Percentiles rank a stretch among this genome's conserved stretches.
Evolutionary conservation across 257 asterid species (phyloP).

Genomic region (Mentha longifolia): DNA sequence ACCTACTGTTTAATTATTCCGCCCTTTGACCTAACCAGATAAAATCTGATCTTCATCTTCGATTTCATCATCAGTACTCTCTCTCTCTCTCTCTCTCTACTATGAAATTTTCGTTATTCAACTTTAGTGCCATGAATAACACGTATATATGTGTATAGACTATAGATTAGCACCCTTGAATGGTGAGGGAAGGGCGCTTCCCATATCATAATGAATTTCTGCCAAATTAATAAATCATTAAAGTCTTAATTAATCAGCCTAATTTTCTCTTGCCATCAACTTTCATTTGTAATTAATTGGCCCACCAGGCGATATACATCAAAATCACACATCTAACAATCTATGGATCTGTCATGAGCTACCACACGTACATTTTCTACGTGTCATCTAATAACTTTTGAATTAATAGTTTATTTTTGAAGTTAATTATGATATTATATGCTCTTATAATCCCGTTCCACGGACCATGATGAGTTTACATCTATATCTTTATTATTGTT

Average conservation of each 20-base stretch:
- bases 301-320: conserved; percentile 45
- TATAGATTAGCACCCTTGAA: not conserved
- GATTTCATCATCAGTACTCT: not conserved
- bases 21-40: conserved; percentile 2
- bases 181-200: not conserved
- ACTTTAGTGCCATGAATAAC: no score
- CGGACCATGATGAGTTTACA: no score
- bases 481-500: no score
- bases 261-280: conserved; percentile 1
- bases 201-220: conserved; percentile 1
- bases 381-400: conserved; percentile 40
- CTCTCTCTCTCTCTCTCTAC: no score
- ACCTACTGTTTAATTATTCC: not conserved
- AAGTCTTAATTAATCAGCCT: conserved; percentile 14
- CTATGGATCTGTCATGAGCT: conserved; percentile 34
- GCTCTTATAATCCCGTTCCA: no score
- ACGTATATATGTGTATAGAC: no score
- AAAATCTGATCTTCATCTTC: conserved; percentile 22
- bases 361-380: conserved; percentile 21
- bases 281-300: conserved; percentile 26
- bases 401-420: conserved; percentile 32
- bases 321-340: conserved; percentile 44
- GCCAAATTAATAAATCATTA: conserved; percentile 19
- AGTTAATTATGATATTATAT: not conserved
- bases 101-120: no score